Conservation (phyloP, 495 filamentous ascomycete genomes). For the Neurospora sublineolata region DNA sequence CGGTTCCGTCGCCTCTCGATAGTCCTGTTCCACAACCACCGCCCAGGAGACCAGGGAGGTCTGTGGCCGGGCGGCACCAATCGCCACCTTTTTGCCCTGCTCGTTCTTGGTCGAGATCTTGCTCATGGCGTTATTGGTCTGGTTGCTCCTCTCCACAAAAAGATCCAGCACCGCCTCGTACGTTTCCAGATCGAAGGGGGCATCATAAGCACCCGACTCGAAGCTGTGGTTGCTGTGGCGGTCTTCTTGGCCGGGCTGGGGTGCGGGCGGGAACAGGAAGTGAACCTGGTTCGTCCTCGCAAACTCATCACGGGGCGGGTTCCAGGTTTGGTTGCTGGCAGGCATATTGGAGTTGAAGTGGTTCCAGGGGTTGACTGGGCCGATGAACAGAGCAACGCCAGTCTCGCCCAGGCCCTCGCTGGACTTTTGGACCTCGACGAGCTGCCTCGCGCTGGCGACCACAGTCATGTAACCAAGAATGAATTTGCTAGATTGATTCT, state of each 20-base stretch:
- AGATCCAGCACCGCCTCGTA: slow-evolving; percentile 48
- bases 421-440: slow-evolving; percentile 47
- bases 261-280: slow-evolving; percentile 36
- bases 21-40: slow-evolving; percentile 65
- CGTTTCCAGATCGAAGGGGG: slow-evolving; percentile 42
- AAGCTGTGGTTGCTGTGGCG: slow-evolving; percentile 39
- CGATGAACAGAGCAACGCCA: slow-evolving; percentile 56
- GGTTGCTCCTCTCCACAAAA: slow-evolving; percentile 33
- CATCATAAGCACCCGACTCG: slow-evolving; percentile 25
- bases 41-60: slow-evolving; percentile 65
- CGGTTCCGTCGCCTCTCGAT: slow-evolving; percentile 60
- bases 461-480: slow-evolving; percentile 69
- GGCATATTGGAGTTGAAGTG: slow-evolving; percentile 37
- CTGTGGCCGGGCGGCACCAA: slow-evolving; percentile 57
- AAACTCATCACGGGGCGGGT: slow-evolving; percentile 23
- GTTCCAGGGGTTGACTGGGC: slow-evolving; percentile 52
- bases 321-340: slow-evolving; percentile 24
- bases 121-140: slow-evolving; percentile 50
- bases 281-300: slow-evolving; percentile 24
- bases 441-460: slow-evolving; percentile 48
- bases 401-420: slow-evolving; percentile 56
- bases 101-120: slow-evolving; percentile 60
- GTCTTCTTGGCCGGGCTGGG: slow-evolving; percentile 21
- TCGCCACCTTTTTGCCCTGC: slow-evolving; percentile 48
- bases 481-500: slow-evolving; percentile 43